Evolutionary conservation across 2,329 filamentous ascomycete genomes (phyloP).

Genomic region (Sphaerulina populicola): DNA sequence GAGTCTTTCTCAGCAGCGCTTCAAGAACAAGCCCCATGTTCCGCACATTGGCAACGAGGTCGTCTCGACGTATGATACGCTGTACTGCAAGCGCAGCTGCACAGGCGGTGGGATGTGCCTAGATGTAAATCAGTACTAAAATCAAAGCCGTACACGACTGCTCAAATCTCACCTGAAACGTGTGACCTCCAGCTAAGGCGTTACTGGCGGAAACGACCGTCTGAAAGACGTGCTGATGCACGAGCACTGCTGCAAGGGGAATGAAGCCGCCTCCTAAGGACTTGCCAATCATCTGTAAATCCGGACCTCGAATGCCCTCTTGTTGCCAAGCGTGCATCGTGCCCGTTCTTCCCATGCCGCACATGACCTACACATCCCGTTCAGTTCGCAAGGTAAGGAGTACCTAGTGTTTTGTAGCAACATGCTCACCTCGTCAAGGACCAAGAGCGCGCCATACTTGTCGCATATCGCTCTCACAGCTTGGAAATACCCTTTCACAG

Average conservation of each 20-base stretch:
- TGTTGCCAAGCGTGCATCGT: constrained; percentile 27
- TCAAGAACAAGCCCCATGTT: constrained; percentile 43
- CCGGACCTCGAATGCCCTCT: constrained; percentile 42
- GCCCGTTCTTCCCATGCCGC: constrained; percentile 22
- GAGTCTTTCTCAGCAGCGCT: constrained; percentile 34
- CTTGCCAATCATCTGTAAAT: constrained; percentile 55
- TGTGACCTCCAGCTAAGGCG: constrained; percentile 47
- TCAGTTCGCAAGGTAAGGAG: neutral
- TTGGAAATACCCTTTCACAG: constrained; percentile 47
- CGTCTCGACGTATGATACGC: constrained; percentile 47
- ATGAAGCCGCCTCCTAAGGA: constrained; percentile 51
- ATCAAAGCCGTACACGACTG: neutral
- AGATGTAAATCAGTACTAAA: neutral
- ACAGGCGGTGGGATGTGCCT: constrained; percentile 50
- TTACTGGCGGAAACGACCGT: constrained; percentile 51
- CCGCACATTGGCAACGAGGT: constrained; percentile 49
- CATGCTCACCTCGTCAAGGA: constrained; percentile 37
- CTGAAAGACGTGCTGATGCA: constrained; percentile 34
- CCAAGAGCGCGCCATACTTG: constrained; percentile 47
- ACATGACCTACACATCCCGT: constrained; percentile 28
- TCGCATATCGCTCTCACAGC: constrained; percentile 48
- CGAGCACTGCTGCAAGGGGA: constrained; percentile 30
- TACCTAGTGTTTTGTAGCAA: neutral
- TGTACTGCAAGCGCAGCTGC: constrained; percentile 55
- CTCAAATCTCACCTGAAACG: constrained; percentile 29